phyloP scores from a whole-genome alignment of 2,329 filamentous ascomycete genomes.

The Xylaria sp. region DNA sequence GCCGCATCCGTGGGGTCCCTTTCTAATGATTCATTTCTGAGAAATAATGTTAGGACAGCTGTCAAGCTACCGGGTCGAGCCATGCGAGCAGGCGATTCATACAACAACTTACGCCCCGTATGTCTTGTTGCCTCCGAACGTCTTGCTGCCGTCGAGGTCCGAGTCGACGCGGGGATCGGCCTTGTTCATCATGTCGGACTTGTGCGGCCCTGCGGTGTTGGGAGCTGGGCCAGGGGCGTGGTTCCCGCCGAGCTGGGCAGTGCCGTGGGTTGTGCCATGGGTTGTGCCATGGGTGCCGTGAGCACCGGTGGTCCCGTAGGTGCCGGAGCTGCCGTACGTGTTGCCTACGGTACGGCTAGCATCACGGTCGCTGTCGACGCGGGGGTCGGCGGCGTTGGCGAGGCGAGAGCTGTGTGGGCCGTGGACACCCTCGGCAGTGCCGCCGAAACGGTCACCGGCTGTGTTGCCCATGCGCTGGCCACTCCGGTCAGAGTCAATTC shows the following conservation, averaged over 20 bases:
- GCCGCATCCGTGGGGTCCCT: conserved; percentile 66
- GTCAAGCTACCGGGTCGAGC: neutral
- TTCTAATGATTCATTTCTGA: conserved; percentile 17
- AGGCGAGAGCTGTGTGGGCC: conserved; percentile 58
- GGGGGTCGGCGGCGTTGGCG: conserved; percentile 62
- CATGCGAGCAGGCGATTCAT: neutral
- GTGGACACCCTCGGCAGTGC: conserved; percentile 49
- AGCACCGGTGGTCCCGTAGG: conserved; percentile 44
- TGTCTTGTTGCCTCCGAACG: conserved; percentile 64
- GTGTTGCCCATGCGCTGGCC: conserved; percentile 45
- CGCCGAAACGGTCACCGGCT: conserved; percentile 46
- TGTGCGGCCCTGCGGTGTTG: conserved; percentile 64
- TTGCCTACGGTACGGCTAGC: conserved; percentile 52
- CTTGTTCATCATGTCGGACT: conserved; percentile 65
- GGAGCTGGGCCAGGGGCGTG: conserved; percentile 54
- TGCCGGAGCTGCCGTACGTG: conserved; percentile 47
- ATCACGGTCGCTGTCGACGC: conserved; percentile 63
- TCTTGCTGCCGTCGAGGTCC: conserved; percentile 65
- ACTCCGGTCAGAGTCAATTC: conserved; percentile 63
- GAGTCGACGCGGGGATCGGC: conserved; percentile 66
- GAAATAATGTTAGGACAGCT: neutral
- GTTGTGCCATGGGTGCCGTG: conserved; percentile 44
- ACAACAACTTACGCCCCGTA: conserved; percentile 56
- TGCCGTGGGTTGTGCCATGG: conserved; percentile 40
- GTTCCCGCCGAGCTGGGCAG: conserved; percentile 42